Conservation (phyloP, 108 stramenopile genomes). For the Cyclotella distinguenda region DNA sequence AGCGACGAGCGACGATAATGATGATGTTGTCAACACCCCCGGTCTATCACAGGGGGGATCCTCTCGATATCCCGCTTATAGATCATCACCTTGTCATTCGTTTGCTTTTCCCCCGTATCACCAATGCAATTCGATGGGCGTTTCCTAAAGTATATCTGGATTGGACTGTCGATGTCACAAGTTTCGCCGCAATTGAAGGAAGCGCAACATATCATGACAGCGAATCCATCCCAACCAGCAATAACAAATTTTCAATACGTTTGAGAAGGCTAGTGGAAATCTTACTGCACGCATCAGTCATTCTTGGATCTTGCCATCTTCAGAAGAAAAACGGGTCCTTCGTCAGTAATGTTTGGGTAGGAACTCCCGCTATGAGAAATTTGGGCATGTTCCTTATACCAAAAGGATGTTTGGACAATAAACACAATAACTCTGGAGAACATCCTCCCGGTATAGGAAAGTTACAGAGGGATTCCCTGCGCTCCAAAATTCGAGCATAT, state of each 20-base stretch:
- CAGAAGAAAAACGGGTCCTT: neutral
- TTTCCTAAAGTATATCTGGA: conserved; percentile 40
- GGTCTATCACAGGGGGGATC: conserved; percentile 34
- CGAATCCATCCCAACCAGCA: neutral
- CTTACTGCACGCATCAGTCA: conserved; percentile 23
- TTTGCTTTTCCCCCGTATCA: conserved; percentile 34
- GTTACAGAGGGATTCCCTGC: neutral
- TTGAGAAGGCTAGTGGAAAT: conserved; percentile 31
- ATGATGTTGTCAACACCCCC: neutral
- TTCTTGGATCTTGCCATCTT: conserved; percentile 36
- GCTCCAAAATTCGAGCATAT: conserved; percentile 11
- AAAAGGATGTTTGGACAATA: neutral
- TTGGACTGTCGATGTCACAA: conserved; percentile 21
- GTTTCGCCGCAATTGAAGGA: neutral
- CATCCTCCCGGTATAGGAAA: neutral
- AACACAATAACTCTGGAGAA: neutral
- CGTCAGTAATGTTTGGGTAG: conserved; percentile 11
- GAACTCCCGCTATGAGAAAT: conserved; percentile 44
- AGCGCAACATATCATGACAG: neutral
- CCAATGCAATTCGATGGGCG: conserved; percentile 29
- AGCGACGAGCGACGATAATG: neutral
- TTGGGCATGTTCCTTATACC: conserved; percentile 37
- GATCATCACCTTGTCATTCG: conserved; percentile 39
- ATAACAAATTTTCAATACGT: conserved; percentile 4
- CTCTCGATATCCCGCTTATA: conserved; percentile 48